These are phyloP conservation scores for Clitopilus passeckerianus DNA, from an alignment of 768 basidiomycete species.

Conservation along the genomic window DNA sequence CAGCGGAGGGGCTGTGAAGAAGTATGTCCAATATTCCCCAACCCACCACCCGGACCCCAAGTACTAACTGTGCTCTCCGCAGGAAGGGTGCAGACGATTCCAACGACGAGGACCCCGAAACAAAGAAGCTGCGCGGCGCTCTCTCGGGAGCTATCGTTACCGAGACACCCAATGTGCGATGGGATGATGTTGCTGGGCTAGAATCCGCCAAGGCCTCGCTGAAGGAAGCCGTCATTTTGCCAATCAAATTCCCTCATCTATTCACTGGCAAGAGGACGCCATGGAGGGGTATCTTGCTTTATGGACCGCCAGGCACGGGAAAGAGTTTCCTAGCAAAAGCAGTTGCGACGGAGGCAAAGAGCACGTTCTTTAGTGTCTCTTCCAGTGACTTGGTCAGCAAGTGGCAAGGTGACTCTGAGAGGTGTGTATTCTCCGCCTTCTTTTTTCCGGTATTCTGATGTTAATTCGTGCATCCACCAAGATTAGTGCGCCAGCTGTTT, in stretches of 20 bases:
- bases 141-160: slow-evolving; percentile 83
- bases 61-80: slow-evolving; percentile 4
- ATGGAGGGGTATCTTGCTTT: slow-evolving; percentile 93
- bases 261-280: slow-evolving; percentile 99
- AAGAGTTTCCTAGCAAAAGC: slow-evolving; percentile 98
- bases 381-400: slow-evolving; percentile 96
- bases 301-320: slow-evolving; percentile 97
- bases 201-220: slow-evolving; percentile 93
- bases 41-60: background rate
- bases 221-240: slow-evolving; percentile 98
- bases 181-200: slow-evolving; percentile 98
- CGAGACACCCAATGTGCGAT: slow-evolving; percentile 93
- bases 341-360: slow-evolving; percentile 98
- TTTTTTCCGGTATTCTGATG: background rate
- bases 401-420: slow-evolving; percentile 99
- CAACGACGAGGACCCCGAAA: slow-evolving; percentile 85
- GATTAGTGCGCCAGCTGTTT: slow-evolving; percentile 94
- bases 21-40: slow-evolving; percentile 24
- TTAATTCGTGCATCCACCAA: slow-evolving; percentile 20
- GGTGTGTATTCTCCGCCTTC: slow-evolving; percentile 45
- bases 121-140: slow-evolving; percentile 94
- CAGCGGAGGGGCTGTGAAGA: slow-evolving; percentile 43
- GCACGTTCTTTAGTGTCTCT: slow-evolving; percentile 97
- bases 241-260: slow-evolving; percentile 98
- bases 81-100: slow-evolving; percentile 43